Base-by-base conservation (phyloP, 2,329 filamentous ascomycete genomes). In the Phaeophleospora eucalypticola region DNA sequence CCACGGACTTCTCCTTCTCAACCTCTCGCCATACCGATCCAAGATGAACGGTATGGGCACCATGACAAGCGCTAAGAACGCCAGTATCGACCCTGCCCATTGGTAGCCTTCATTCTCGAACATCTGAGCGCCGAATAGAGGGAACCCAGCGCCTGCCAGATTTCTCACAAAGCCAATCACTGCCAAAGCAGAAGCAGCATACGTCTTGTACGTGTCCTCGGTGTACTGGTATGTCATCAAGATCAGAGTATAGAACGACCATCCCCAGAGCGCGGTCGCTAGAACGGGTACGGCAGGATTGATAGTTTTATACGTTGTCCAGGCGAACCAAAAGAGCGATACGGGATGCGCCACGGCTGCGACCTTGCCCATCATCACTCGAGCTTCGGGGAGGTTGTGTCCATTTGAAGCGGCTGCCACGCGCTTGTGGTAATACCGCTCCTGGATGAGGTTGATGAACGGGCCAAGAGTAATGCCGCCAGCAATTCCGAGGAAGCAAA, bases 201-300 rank as follows among this genome's bases (percentile, higher is more conserved):
- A 70, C 3, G 67, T 62, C 51, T 71, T 71, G 49, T 76, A 75
- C 1, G 68, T 65, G 48, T 75, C 73, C 47, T 74, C 71, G 3
- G 71, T 73, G 46, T 73, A 76, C 8, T 67, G 71, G 38, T 73
- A 67, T 1, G 71, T 73, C 71, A 74, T 74, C 1, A 75, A 59
- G 27, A 75, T 74, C 0, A 75, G 60, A 1, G 69, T 72, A 45
- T 74, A 75, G 52, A 75, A 75, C 3, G 65, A 69, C 67, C 68
- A 75, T 0, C 73, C 75, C 64, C 73, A 76, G 16, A 76, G 66
- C 0, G 68, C 65, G 0, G 70, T 71, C 2, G 71, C 74, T 12
- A 77, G 49, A 3, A 77, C 69, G 0, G 74, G 71, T 2, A 73
- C 66, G 34, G 75, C 62, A 10, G 41, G 40, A 37, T 52, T 27